A percentile compares a stretch with the other conserved stretches of the same genome.
Conservation (phyloP, 495 filamentous ascomycete genomes). For the Schizothecium vesticola region DNA sequence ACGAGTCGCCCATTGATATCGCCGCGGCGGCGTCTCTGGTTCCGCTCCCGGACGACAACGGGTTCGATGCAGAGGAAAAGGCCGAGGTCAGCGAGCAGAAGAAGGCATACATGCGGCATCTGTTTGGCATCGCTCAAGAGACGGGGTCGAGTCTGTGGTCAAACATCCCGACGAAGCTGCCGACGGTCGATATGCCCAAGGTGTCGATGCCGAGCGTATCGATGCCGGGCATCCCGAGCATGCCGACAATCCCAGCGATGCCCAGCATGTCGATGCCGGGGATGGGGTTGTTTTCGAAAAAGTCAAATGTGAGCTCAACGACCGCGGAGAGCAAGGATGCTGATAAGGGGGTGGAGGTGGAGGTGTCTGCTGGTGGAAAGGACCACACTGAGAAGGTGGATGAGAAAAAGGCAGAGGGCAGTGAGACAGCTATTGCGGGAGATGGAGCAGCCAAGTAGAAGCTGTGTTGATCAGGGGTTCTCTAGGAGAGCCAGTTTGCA, state of each 20-base stretch:
- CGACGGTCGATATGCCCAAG: conserved; percentile 30
- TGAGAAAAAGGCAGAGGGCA: neutral
- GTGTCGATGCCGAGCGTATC: conserved; percentile 20
- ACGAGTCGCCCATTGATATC: conserved; percentile 44
- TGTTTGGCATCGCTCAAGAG: conserved; percentile 43
- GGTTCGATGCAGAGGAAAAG: conserved; percentile 17
- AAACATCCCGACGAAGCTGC: conserved; percentile 40
- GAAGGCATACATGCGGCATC: conserved; percentile 39
- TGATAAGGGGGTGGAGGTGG: neutral
- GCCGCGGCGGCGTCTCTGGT: conserved; percentile 41
- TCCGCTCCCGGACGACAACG: conserved; percentile 37
- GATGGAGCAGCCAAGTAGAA: neutral
- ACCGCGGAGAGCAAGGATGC: neutral
- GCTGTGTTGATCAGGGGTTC: neutral
- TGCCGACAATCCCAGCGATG: conserved; percentile 25
- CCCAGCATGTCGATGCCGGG: conserved; percentile 21
- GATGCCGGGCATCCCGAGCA: conserved; percentile 21
- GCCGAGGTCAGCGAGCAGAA: conserved; percentile 21
- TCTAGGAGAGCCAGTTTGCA: neutral
- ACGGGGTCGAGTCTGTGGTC: conserved; percentile 35
- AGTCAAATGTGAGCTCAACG: neutral
- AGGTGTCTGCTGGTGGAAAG: neutral
- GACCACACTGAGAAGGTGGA: neutral
- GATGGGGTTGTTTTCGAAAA: conserved; percentile 16
- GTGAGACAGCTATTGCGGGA: neutral